Evolutionary conservation across 163 green algal genomes (phyloP).

Genomic region (Chloroidium sp.): DNA sequence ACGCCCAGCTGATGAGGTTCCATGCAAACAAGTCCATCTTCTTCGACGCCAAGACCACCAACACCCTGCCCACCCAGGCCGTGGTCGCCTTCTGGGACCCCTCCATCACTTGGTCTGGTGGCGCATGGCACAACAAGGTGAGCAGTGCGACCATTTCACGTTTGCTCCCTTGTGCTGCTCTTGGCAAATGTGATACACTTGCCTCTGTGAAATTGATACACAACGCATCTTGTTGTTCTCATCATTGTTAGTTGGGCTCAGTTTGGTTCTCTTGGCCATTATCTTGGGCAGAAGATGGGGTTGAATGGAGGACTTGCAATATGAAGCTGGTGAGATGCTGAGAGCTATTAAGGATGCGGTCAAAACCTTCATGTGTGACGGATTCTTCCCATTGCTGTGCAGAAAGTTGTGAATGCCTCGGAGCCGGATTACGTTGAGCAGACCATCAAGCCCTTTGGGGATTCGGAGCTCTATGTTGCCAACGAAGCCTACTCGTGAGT

Average conservation of each 20-base stretch:
- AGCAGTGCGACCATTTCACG: neutral
- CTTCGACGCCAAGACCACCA: neutral
- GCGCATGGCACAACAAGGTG: slow-evolving; percentile 4
- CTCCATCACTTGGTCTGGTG: slow-evolving; percentile 11
- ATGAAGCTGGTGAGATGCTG: no score
- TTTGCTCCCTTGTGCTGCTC: no score
- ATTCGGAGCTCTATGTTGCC: slow-evolving; percentile 10
- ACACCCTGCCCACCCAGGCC: slow-evolving; percentile 4
- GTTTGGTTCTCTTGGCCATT: no score
- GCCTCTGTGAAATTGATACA: no score
- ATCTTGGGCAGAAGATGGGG: no score
- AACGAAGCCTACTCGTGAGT: slow-evolving; percentile 13
- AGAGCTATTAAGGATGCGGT: no score
- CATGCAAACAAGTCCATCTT: slow-evolving; percentile 4
- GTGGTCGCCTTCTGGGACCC: slow-evolving; percentile 11
- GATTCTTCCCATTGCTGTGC: neutral
- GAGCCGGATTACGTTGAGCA: neutral
- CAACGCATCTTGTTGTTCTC: no score
- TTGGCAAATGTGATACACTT: no score
- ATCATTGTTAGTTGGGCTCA: no score
- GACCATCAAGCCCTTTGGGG: slow-evolving; percentile 6
- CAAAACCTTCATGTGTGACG: neutral
- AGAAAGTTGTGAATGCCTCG: neutral
- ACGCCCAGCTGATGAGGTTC: slow-evolving; percentile 4
- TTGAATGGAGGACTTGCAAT: no score